Percentiles rank a stretch among this genome's conserved stretches.
phyloP scores from a whole-genome alignment of 352 stramenopile species.

The Globisporangium irregulare region DNA sequence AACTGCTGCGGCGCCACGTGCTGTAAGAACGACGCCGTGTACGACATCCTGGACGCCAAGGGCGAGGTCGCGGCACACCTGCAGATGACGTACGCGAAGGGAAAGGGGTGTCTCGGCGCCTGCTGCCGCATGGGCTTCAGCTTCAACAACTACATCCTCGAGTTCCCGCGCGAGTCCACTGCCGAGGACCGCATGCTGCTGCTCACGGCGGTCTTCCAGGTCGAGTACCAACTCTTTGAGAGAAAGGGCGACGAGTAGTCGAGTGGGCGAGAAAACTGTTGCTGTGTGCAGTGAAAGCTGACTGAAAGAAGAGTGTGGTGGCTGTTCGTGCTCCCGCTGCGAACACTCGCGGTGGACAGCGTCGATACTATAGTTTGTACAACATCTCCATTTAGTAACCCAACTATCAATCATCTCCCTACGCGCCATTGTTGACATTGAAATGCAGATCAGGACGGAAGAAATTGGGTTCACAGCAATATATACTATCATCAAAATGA shows the following conservation, averaged over 20 bases:
- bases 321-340: too few species aligned
- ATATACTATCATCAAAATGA: conserved; percentile 1
- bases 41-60: conserved; percentile 60
- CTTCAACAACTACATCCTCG: conserved; percentile 61
- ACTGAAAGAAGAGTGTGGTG: not conserved
- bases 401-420: too few species aligned
- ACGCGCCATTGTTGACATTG: too few species aligned
- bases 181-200: conserved; percentile 52
- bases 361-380: too few species aligned
- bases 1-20: conserved; percentile 70
- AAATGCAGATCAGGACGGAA: too few species aligned
- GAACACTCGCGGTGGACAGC: too few species aligned
- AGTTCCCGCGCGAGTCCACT: conserved; percentile 56
- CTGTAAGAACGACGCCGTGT: conserved; percentile 60
- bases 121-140: conserved; percentile 34
- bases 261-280: not conserved
- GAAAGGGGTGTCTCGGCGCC: conserved; percentile 20
- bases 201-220: conserved; percentile 52
- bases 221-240: conserved; percentile 67
- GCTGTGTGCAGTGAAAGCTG: not conserved
- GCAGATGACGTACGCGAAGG: conserved; percentile 47
- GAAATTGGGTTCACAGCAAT: too few species aligned
- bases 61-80: conserved; percentile 48
- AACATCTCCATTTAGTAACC: too few species aligned
- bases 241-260: conserved; percentile 12